phyloP scores from a whole-genome alignment of 768 basidiomycete species.

The Mycena alexandri region DNA sequence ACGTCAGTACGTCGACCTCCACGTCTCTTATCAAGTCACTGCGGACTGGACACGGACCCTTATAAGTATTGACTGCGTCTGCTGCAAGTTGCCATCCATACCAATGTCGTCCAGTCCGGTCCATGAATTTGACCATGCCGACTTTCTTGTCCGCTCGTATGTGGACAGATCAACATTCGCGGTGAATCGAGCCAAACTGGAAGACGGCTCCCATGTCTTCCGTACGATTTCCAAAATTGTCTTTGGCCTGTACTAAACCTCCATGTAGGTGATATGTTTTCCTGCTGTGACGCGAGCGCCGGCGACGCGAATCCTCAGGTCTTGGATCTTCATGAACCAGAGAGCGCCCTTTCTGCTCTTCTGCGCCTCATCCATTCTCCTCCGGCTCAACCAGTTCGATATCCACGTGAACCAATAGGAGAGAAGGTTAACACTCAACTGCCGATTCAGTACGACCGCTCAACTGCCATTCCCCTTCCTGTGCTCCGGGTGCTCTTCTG shows the following conservation, averaged over 20 bases:
- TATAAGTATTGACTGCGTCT: constrained; percentile 23
- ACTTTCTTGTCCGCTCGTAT: constrained; percentile 69
- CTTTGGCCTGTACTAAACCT: constrained; percentile 18
- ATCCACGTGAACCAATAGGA: constrained; percentile 39
- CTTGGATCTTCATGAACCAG: constrained; percentile 70
- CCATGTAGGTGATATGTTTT: constrained; percentile 75
- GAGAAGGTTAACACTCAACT: constrained; percentile 47
- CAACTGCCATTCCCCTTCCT: constrained; percentile 73
- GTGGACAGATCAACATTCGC: constrained; percentile 63
- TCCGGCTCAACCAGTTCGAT: constrained; percentile 58
- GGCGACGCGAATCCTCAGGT: constrained; percentile 39
- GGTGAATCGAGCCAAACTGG: constrained; percentile 63
- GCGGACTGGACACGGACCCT: constrained; percentile 11
- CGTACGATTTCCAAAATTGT: constrained; percentile 54
- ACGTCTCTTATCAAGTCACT: constrained; percentile 30
- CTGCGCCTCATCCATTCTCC: constrained; percentile 70
- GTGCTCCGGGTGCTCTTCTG: constrained; percentile 68
- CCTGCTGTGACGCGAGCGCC: constrained; percentile 60
- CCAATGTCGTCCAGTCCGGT: constrained; percentile 20
- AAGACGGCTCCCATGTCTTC: constrained; percentile 69
- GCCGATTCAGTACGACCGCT: constrained; percentile 53
- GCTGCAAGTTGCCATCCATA: constrained; percentile 1
- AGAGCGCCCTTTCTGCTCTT: constrained; percentile 61
- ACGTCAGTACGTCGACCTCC: constrained; percentile 33
- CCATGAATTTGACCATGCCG: constrained; percentile 57